Evolutionary conservation across 139 green algal genomes (phyloP).

Genomic region (Volvox reticuliferus): DNA sequence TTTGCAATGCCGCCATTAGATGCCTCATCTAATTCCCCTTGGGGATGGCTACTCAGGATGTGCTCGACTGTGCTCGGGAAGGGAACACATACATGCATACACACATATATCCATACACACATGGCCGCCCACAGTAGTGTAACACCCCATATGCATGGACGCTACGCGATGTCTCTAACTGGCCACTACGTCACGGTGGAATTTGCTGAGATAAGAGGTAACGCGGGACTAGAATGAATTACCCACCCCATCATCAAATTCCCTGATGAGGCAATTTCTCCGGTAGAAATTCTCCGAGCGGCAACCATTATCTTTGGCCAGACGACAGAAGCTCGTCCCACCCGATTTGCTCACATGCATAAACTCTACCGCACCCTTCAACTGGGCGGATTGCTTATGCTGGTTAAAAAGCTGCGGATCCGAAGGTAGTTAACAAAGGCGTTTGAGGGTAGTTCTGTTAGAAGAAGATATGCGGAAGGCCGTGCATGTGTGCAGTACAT

Average conservation of each 20-base stretch:
- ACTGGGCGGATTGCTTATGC: background rate
- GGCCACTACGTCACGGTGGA: no score
- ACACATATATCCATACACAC: no score
- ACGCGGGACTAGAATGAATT: background rate
- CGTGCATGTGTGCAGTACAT: background rate
- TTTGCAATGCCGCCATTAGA: no score
- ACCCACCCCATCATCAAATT: background rate
- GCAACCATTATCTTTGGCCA: conserved; percentile 11
- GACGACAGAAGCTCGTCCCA: conserved; percentile 8
- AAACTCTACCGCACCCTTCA: conserved; percentile 1
- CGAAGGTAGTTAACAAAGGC: background rate
- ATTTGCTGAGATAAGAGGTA: no score
- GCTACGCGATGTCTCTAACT: no score
- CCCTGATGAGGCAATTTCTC: background rate
- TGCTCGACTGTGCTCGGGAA: no score
- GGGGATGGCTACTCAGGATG: no score
- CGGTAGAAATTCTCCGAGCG: background rate
- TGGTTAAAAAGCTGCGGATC: background rate
- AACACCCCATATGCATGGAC: no score
- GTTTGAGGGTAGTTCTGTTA: no score
- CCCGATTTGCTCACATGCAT: conserved; percentile 30
- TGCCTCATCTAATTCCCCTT: no score
- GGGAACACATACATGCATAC: no score
- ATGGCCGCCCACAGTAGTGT: no score
- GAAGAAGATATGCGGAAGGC: background rate